Evolutionary conservation across 371 early-diverging fungal species (phyloP).

Genomic region (Blyttiomyces sp.): DNA sequence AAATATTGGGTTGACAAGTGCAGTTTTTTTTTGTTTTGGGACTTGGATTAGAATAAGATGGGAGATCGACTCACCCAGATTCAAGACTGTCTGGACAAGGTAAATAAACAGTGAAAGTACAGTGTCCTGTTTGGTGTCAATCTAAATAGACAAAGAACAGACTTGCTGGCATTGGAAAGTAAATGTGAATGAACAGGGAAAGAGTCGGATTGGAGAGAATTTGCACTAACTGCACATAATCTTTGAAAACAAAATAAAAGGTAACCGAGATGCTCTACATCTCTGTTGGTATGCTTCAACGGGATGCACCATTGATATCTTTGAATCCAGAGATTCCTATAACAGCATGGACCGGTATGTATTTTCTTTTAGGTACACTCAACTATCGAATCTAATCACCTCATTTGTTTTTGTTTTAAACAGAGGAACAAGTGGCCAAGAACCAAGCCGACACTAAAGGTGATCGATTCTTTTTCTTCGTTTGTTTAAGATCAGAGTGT

Average conservation of each 20-base stretch:
- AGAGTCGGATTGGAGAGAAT: background rate
- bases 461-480: background rate
- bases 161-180: background rate
- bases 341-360: slow-evolving; percentile 35
- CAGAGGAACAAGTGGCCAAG: slow-evolving; percentile 23
- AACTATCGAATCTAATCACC: background rate
- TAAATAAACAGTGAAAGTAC: no score
- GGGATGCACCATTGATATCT: slow-evolving; percentile 40
- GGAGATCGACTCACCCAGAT: slow-evolving; percentile 40
- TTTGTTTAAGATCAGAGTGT: no score
- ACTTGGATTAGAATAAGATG: no score
- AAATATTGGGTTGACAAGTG: no score
- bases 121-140: no score
- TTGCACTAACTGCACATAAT: background rate
- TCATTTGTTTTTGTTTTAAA: background rate
- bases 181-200: background rate
- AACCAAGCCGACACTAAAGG: slow-evolving; percentile 20
- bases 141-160: background rate
- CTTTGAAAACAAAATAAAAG: slow-evolving; percentile 2
- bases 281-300: slow-evolving; percentile 36
- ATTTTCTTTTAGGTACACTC: background rate
- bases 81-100: slow-evolving; percentile 38
- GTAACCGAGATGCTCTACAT: slow-evolving; percentile 34
- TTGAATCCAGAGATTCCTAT: slow-evolving; percentile 30
- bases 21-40: no score